Conservation (phyloP, 257 asterid species). For the Capsicum chinense region DNA sequence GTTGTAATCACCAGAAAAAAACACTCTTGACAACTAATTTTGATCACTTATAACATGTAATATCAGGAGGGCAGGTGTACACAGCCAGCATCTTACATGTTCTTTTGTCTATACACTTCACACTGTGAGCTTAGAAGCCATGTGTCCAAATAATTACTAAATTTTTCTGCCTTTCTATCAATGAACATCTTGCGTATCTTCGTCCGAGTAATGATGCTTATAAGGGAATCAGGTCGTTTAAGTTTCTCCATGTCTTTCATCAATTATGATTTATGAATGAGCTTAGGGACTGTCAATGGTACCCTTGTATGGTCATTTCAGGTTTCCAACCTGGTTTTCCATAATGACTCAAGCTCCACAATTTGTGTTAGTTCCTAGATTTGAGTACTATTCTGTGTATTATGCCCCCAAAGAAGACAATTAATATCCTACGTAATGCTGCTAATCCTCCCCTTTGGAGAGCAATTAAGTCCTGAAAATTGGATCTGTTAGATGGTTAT, state of each 20-base stretch:
- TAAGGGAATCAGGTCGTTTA: background rate
- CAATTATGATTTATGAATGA: background rate
- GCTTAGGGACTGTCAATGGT: background rate
- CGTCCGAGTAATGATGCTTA: background rate
- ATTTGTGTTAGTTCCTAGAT: background rate
- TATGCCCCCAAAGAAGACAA: background rate
- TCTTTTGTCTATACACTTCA: background rate
- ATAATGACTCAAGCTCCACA: no score
- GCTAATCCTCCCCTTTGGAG: background rate
- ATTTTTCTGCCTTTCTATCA: background rate
- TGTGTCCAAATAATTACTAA: background rate
- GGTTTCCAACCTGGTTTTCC: background rate
- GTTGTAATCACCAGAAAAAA: slow-evolving; percentile 40
- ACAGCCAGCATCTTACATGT: background rate
- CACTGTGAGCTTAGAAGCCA: background rate
- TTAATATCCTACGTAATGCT: background rate
- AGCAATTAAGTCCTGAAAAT: background rate
- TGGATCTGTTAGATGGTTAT: background rate
- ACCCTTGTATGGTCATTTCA: background rate
- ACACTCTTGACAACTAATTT: background rate
- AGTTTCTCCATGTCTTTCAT: background rate
- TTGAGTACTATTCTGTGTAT: background rate
- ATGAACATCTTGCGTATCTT: background rate
- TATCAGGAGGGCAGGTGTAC: background rate
- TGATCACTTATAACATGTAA: background rate